Conservation (phyloP, 805 yeast genomes). For the Starmerella bombicola region DNA sequence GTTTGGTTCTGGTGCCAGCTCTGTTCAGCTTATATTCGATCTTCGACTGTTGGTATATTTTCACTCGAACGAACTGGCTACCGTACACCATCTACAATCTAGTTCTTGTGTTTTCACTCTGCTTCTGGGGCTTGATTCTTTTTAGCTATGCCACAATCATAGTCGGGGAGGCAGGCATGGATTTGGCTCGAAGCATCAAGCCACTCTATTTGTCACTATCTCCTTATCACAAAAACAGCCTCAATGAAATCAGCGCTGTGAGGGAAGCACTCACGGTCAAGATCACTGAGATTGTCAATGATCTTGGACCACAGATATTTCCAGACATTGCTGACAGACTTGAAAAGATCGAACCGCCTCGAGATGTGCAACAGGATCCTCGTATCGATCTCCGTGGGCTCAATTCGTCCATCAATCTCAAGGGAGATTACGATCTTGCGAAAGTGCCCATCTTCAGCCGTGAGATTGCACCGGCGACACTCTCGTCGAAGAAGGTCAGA, state of each 20-base stretch:
- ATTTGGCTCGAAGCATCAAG: slow-evolving; percentile 65
- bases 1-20: slow-evolving; percentile 79
- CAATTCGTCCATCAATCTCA: slow-evolving; percentile 13
- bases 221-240: slow-evolving; percentile 30
- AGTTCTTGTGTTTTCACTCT: slow-evolving; percentile 3
- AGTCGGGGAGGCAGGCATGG: slow-evolving; percentile 90
- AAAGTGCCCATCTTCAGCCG: slow-evolving; percentile 22
- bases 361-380: slow-evolving; percentile 17
- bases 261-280: slow-evolving; percentile 54
- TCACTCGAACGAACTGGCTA: slow-evolving; percentile 26
- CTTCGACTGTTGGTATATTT: slow-evolving; percentile 30
- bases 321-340: slow-evolving; percentile 52
- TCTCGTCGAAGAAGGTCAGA: too few species aligned
- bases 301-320: slow-evolving; percentile 69
- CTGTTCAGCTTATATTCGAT: slow-evolving; percentile 69
- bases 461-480: slow-evolving; percentile 15
- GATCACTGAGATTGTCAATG: slow-evolving; percentile 68
- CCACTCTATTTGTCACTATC: slow-evolving; percentile 50
- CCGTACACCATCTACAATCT: slow-evolving; percentile 17
- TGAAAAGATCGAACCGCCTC: slow-evolving; percentile 17
- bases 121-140: slow-evolving; percentile 25
- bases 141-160: slow-evolving; percentile 77
- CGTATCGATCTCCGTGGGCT: slow-evolving; percentile 22
- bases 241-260: slow-evolving; percentile 43
- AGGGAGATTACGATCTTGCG: slow-evolving; percentile 22